Base-by-base conservation (phyloP, 2,329 filamentous ascomycete genomes). In the Beauveria caledonica region DNA sequence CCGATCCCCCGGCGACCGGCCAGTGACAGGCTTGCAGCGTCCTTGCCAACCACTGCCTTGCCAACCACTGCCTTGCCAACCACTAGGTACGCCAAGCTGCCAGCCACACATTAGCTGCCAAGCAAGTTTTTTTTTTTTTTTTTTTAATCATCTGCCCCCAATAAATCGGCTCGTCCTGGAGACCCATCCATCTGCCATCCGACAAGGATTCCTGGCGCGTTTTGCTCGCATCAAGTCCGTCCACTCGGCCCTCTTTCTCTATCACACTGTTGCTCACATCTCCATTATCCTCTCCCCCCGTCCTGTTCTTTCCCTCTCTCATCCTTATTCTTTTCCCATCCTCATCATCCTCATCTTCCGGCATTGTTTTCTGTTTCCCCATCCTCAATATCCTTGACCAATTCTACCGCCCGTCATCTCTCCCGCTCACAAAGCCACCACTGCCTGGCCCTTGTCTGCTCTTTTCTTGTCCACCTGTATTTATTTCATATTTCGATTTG, bases 321-420 rank as follows among this genome's bases (percentile, higher is more conserved):
- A 17, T 61, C 53, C 60, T 52, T 61, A 49, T 60, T 62, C 54
- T 63, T 58, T 63, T 57, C 48, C 52, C 49, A 29, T 48, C 39
- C n/a, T 52, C 36, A 40, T 40, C 17, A 29, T 27, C 19, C 21
- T 25, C 49, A 27, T 44, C 17, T 33, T 42, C 39, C 23, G 29
- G 39, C 54, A 45, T 53, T 53, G 33, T 25, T 59, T 58, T 45
- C 21, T 21, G 29, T 54, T 51, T 45, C 36, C 15, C 48, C 13
- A 21, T 49, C 15, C 29, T 49, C 33, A 33, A 45, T 52, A 59
- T 50, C 23, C 54, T 25, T 29, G 17, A 23, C 36, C 23, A 42
- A 36, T 29, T 5, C 21, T 36, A 6, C 23, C 9, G 36, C 39
- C 23, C 39, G 8, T 40, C 39, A 39, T 48, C 25, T 58, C 48